phyloP scores from a whole-genome alignment of 345 rosid species.

The Combretum micranthum region DNA sequence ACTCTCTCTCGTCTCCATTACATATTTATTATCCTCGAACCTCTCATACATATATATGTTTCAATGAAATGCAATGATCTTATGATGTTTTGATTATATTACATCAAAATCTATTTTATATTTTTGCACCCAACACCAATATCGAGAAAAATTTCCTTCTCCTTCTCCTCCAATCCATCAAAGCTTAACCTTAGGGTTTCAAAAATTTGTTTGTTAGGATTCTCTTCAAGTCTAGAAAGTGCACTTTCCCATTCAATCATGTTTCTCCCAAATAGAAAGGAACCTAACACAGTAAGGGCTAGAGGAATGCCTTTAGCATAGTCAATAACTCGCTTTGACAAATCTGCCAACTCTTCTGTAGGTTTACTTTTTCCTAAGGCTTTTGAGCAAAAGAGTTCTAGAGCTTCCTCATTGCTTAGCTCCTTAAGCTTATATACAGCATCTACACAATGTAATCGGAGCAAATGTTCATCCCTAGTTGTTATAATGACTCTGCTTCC shows the following conservation, averaged over 20 bases:
- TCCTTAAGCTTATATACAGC: background rate
- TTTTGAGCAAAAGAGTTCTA: background rate
- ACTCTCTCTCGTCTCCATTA: no score
- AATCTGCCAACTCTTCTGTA: background rate
- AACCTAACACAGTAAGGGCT: no score
- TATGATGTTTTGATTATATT: no score
- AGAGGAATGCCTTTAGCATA: background rate
- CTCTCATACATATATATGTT: no score
- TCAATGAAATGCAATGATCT: no score
- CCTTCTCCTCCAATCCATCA: rapidly evolving
- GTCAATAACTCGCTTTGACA: background rate
- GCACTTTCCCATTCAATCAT: no score
- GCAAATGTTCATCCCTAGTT: constrained; percentile 9
- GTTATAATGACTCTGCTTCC: constrained; percentile 15
- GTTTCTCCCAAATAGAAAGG: no score
- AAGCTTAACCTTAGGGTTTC: no score
- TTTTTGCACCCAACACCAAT: background rate
- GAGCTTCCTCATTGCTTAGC: background rate
- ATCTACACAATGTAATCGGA: background rate
- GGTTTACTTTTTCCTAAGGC: constrained; percentile 5
- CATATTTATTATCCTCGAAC: no score
- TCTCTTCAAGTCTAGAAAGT: no score
- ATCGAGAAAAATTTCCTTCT: constrained; percentile 1
- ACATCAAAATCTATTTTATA: background rate
- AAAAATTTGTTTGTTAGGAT: no score